Conservation (phyloP, 106 monocot species). For the Gastrodia elata region DNA sequence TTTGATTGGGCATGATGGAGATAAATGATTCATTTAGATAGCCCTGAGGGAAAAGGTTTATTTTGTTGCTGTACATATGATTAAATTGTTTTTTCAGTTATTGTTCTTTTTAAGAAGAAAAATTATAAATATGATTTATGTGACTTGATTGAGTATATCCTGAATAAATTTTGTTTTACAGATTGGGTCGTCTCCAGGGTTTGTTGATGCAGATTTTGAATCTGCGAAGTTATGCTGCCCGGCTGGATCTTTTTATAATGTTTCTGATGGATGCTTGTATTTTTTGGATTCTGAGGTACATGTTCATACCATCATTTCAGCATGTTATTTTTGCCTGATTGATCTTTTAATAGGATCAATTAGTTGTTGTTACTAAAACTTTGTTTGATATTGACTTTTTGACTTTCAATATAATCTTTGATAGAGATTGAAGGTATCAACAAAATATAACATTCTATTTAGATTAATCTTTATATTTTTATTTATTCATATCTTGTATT, state of each 20-base stretch:
- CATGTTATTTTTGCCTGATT: neutral
- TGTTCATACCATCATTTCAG: neutral
- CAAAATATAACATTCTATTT: neutral
- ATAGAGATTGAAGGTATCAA: neutral
- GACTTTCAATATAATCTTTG: neutral
- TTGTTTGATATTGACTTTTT: neutral
- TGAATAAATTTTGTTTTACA: slow-evolving; percentile 21
- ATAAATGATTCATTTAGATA: too few species aligned
- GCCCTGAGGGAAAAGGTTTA: too few species aligned
- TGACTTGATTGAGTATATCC: neutral
- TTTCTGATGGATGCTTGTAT: slow-evolving; percentile 55
- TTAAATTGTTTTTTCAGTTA: too few species aligned
- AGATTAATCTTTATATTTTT: neutral
- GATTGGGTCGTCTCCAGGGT: slow-evolving; percentile 90
- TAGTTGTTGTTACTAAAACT: neutral
- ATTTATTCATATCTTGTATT: neutral
- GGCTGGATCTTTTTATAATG: slow-evolving; percentile 64
- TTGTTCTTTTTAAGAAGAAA: neutral
- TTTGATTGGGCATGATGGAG: too few species aligned
- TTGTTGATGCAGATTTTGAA: slow-evolving; percentile 94
- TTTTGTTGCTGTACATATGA: too few species aligned
- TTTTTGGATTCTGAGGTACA: slow-evolving; percentile 90
- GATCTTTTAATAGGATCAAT: neutral
- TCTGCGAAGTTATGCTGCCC: slow-evolving; percentile 65
- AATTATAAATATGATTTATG: neutral